A percentile compares a stretch with the other conserved stretches of the same genome.
Evolutionary conservation across 306 rosid species (phyloP).

Genomic region (Vigna hirtella): DNA sequence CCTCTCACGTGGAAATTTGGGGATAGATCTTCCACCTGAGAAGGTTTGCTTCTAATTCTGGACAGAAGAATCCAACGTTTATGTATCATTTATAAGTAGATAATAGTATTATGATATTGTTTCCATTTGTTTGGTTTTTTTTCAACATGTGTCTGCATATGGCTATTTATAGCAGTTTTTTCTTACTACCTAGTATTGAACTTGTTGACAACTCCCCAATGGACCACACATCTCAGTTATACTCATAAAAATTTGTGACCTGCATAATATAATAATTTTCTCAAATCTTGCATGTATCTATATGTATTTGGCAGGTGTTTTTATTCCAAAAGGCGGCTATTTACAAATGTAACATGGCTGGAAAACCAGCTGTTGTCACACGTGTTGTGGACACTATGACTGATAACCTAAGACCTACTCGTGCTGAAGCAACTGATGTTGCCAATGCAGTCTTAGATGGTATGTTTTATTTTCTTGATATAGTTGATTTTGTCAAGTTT

Average conservation of each 20-base stretch:
- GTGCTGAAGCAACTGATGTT: slow-evolving; percentile 98
- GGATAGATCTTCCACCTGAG: slow-evolving; percentile 94
- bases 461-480: slow-evolving; percentile 37
- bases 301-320: slow-evolving; percentile 63
- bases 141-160: slow-evolving; percentile 22
- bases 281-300: neutral
- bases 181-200: neutral
- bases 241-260: neutral
- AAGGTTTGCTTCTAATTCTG: slow-evolving; percentile 65
- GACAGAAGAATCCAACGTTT: neutral
- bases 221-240: slow-evolving; percentile 6
- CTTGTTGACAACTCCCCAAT: neutral
- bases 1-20: slow-evolving; percentile 88
- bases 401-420: slow-evolving; percentile 93
- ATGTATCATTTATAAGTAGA: slow-evolving; percentile 12
- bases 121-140: slow-evolving; percentile 19
- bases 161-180: slow-evolving; percentile 3
- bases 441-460: slow-evolving; percentile 96
- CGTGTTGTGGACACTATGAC: slow-evolving; percentile 98
- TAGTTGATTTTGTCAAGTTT: neutral
- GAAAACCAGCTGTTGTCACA: slow-evolving; percentile 95
- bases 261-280: slow-evolving; percentile 9
- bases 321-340: slow-evolving; percentile 95
- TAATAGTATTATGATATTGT: slow-evolving; percentile 20
- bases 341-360: slow-evolving; percentile 93